A percentile compares a stretch with the other conserved stretches of the same genome.
Conservation (phyloP, 78 protist species). For the Tieghemostelium lacteum region DNA sequence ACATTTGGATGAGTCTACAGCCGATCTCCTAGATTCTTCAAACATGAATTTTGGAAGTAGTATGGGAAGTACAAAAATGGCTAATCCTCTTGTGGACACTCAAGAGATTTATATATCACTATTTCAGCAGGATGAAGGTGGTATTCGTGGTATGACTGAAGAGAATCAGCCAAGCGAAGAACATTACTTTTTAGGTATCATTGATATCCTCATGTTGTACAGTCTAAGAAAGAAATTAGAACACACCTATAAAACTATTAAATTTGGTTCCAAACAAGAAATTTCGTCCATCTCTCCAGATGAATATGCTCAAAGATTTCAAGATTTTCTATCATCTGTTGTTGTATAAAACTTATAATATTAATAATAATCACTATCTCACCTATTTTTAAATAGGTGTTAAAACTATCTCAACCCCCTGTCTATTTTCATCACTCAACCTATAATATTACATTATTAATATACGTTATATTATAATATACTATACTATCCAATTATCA, state of each 20-base stretch:
- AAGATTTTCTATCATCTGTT: constrained; percentile 46
- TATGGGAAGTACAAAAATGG: neutral
- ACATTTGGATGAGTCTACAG: neutral
- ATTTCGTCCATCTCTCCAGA: constrained; percentile 71
- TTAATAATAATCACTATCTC: no score
- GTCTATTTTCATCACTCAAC: no score
- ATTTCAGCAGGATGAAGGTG: constrained; percentile 78
- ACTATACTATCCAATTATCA: no score
- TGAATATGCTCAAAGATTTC: constrained; percentile 78
- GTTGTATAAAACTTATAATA: constrained; percentile 63
- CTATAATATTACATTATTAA: no score
- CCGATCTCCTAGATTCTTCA: constrained; percentile 32
- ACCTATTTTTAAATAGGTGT: no score
- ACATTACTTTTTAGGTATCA: constrained; percentile 87
- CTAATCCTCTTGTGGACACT: neutral
- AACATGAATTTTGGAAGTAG: neutral
- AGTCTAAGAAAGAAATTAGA: constrained; percentile 86
- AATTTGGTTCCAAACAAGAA: constrained; percentile 67
- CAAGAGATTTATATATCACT: constrained; percentile 18
- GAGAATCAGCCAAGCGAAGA: constrained; percentile 27
- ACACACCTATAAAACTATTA: constrained; percentile 83
- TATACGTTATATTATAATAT: no score
- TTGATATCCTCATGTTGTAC: constrained; percentile 92
- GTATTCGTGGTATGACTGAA: constrained; percentile 4
- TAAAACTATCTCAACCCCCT: no score